Conservation (phyloP, 352 stramenopile genomes). For the Phytopythium aichiense region DNA sequence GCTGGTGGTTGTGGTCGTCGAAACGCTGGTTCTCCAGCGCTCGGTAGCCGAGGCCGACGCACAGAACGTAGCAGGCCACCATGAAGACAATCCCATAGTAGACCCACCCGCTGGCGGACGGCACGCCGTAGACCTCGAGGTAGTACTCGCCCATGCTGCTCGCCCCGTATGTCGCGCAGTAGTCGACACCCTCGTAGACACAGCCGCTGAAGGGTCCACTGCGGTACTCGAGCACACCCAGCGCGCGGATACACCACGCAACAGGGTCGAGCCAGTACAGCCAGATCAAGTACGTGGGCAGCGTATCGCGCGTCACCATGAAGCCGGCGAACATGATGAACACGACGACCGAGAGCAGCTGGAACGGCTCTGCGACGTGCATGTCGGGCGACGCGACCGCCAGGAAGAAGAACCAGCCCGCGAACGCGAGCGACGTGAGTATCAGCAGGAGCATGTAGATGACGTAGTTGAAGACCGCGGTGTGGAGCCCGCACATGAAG, state of each 20-base stretch:
- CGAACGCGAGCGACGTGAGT: constrained; percentile 29
- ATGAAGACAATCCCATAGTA: constrained; percentile 23
- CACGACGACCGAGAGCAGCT: constrained; percentile 16
- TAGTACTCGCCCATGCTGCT: constrained; percentile 20
- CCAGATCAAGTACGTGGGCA: constrained; percentile 38
- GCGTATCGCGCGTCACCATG: constrained; percentile 17
- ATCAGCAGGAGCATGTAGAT: constrained; percentile 29
- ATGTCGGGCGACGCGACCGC: constrained; percentile 14
- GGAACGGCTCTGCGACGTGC: constrained; percentile 20
- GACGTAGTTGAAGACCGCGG: constrained; percentile 14
- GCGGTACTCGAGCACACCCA: constrained; percentile 30
- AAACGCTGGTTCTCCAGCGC: constrained; percentile 29
- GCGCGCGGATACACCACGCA: constrained; percentile 26
- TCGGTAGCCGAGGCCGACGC: constrained; percentile 21
- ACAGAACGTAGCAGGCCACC: constrained; percentile 12
- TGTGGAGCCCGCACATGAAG: constrained; percentile 55
- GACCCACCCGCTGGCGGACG: constrained; percentile 16
- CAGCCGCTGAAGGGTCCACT: constrained; percentile 14
- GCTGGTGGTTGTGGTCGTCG: constrained; percentile 19
- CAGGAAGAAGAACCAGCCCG: constrained; percentile 34
- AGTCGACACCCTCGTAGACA: constrained; percentile 21
- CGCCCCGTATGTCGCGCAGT: constrained; percentile 13
- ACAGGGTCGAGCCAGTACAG: constrained; percentile 50
- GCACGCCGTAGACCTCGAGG: constrained; percentile 22
- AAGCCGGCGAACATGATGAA: constrained; percentile 45